These are phyloP conservation scores for Mycena haematopus DNA, from an alignment of 768 basidiomycete species.

Conservation along the genomic window DNA sequence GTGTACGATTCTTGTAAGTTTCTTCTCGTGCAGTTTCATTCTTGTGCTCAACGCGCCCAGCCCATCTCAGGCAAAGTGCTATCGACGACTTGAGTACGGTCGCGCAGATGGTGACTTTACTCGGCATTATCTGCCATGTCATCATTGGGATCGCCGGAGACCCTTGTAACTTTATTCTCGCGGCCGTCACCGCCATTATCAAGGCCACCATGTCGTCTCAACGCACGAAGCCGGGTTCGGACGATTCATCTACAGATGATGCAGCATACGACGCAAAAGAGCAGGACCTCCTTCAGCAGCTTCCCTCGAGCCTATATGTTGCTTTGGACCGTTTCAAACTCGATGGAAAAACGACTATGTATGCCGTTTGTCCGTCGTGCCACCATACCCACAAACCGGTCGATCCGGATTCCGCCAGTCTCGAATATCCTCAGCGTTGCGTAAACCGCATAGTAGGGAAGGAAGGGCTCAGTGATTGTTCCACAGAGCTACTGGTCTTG, in stretches of 20 bases:
- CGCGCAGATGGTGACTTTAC: conserved; percentile 6
- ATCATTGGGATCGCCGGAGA: conserved; percentile 3
- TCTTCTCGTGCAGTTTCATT: background rate
- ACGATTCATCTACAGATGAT: too few species aligned
- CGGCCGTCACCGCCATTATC: conserved; percentile 8
- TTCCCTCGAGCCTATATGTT: conserved; percentile 12
- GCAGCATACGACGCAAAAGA: background rate
- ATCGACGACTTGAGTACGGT: background rate
- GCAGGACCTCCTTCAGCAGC: conserved; percentile 9
- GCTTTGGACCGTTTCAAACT: conserved; percentile 13
- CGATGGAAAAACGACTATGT: conserved; percentile 11
- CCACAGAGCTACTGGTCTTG: too few species aligned
- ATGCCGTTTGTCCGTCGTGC: conserved; percentile 16
- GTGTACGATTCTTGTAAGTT: background rate
- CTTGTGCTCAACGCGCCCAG: background rate
- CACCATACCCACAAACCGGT: conserved; percentile 9
- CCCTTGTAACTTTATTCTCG: conserved; percentile 14
- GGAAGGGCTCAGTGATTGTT: too few species aligned
- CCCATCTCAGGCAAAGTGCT: conserved; percentile 4
- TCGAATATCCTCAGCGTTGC: too few species aligned
- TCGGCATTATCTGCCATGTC: conserved; percentile 13
- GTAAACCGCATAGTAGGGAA: too few species aligned
- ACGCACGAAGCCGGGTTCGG: background rate
- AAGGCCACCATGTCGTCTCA: conserved; percentile 11
- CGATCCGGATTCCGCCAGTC: too few species aligned